Conservation (phyloP, 495 filamentous ascomycete genomes). For the Letharia lupina region DNA sequence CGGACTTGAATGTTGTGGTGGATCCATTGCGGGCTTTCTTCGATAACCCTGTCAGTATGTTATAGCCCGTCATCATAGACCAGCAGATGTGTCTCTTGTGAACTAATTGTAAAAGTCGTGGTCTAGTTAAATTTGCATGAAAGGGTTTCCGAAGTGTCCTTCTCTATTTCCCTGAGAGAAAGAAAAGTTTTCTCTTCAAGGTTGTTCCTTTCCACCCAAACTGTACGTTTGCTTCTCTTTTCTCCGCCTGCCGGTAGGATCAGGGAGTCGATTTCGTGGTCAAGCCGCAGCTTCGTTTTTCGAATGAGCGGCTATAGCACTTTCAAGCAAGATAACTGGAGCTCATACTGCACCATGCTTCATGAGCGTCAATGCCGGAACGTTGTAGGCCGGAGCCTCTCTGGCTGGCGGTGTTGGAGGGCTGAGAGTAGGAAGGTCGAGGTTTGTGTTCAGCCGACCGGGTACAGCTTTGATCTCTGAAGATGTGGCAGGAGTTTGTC, state of each 20-base stretch:
- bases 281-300: neutral
- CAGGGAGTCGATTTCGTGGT: neutral
- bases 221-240: neutral
- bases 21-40: conserved; percentile 8
- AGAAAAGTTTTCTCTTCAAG: neutral
- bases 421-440: neutral
- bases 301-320: neutral
- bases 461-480: neutral
- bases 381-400: neutral
- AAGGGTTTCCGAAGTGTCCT: neutral
- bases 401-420: neutral
- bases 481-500: neutral
- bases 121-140: neutral
- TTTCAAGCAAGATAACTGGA: neutral
- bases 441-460: neutral
- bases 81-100: neutral
- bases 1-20: conserved; percentile 4
- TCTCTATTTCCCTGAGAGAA: neutral
- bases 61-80: conserved; percentile 4
- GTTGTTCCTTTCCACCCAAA: neutral
- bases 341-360: neutral
- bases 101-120: neutral
- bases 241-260: neutral
- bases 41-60: neutral
- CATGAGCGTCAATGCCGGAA: neutral